A percentile compares a stretch with the other conserved stretches of the same genome.
These are phyloP conservation scores for Coemansia sp. DNA, from an alignment of 192 early-diverging fungal genomes.

Conservation along the genomic window DNA sequence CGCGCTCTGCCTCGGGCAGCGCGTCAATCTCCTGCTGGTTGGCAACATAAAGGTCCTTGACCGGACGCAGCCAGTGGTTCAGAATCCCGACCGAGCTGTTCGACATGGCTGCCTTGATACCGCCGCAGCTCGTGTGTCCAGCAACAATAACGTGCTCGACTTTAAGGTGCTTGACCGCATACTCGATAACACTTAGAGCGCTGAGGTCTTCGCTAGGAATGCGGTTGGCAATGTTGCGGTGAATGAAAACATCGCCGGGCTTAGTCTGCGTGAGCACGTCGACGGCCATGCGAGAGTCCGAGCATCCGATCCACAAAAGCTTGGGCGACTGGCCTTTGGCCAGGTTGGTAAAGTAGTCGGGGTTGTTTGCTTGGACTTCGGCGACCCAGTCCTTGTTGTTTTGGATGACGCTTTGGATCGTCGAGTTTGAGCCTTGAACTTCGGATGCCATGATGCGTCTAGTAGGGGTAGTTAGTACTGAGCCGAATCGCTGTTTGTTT, in stretches of 20 bases:
- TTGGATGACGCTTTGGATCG: constrained; percentile 7
- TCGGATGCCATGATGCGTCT: constrained; percentile 29
- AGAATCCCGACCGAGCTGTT: constrained; percentile 71
- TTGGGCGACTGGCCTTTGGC: constrained; percentile 78
- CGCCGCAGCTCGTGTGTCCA: constrained; percentile 79
- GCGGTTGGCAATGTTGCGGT: constrained; percentile 97
- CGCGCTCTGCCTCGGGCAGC: constrained; percentile 56
- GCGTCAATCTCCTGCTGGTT: constrained; percentile 57
- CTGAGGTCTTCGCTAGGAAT: constrained; percentile 80
- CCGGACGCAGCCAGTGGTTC: constrained; percentile 87
- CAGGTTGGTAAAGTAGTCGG: constrained; percentile 72
- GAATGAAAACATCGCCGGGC: constrained; percentile 89
- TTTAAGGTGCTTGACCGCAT: constrained; percentile 86
- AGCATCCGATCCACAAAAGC: constrained; percentile 87
- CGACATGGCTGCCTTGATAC: constrained; percentile 62
- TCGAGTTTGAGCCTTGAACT: background rate
- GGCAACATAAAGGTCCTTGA: constrained; percentile 78
- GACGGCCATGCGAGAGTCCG: constrained; percentile 90
- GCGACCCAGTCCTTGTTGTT: constrained; percentile 66
- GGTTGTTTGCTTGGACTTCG: constrained; percentile 58
- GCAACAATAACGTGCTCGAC: constrained; percentile 94
- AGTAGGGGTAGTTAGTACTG: constrained; percentile 18
- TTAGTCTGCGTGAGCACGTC: constrained; percentile 65
- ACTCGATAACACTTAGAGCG: constrained; percentile 84
- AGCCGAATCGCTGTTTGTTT: constrained; percentile 31